Conservation (phyloP, 345 rosid species). For the Lepidium sativum region DNA sequence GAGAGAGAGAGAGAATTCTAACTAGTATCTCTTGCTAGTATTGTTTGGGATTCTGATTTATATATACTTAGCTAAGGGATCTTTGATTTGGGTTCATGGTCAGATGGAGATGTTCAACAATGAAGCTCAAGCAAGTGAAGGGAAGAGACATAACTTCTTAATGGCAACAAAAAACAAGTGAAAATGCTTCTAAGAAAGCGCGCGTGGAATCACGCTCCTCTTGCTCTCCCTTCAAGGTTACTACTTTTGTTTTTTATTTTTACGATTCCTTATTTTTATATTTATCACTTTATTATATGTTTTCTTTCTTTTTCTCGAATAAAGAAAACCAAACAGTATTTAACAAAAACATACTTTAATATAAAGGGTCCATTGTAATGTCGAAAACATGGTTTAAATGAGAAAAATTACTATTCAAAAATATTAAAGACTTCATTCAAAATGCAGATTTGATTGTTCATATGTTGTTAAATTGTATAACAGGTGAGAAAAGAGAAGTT, state of each 20-base stretch:
- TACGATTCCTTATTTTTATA: neutral
- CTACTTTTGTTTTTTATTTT: neutral
- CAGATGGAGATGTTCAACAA: slow-evolving; percentile 22
- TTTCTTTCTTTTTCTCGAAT: neutral
- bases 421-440: neutral
- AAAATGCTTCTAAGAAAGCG: slow-evolving; percentile 59
- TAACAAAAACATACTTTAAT: neutral
- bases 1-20: no score
- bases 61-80: neutral
- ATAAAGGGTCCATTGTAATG: neutral
- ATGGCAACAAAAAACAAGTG: slow-evolving; percentile 41
- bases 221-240: slow-evolving; percentile 85
- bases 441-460: neutral
- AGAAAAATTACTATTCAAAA: no score
- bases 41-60: neutral
- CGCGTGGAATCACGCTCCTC: slow-evolving; percentile 62
- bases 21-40: no score
- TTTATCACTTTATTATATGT: neutral
- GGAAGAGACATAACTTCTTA: slow-evolving; percentile 49
- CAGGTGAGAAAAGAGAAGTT: slow-evolving; percentile 92
- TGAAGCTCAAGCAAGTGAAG: slow-evolving; percentile 33
- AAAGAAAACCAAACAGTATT: neutral
- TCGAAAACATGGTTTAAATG: no score
- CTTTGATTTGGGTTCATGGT: neutral
- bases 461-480: neutral